These are phyloP conservation scores for Plectosphaerella plurivora DNA, from an alignment of 2,329 filamentous ascomycete genomes.

Conservation along the genomic window DNA sequence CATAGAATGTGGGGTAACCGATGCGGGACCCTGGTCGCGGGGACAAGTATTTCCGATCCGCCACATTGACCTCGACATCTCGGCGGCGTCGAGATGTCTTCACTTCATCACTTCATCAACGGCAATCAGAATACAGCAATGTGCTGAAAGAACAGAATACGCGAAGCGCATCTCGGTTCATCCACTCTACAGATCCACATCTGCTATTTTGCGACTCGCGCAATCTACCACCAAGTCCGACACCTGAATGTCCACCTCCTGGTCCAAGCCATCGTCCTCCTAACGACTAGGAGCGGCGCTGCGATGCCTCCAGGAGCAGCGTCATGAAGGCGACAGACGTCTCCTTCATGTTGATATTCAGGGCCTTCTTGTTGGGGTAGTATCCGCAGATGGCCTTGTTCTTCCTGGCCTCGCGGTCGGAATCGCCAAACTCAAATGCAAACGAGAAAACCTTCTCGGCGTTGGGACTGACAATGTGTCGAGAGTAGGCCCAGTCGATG, in stretches of 20 bases:
- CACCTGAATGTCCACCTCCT: no score
- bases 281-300: background rate
- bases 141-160: no score
- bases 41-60: no score
- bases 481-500: conserved; percentile 40
- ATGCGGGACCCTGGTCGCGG: background rate
- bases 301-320: conserved; percentile 19
- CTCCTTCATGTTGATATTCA: conserved; percentile 36
- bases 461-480: conserved; percentile 29
- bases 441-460: conserved; percentile 34
- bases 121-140: no score
- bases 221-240: no score
- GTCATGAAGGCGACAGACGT: conserved; percentile 43
- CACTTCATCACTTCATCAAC: no score
- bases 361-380: conserved; percentile 37
- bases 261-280: background rate
- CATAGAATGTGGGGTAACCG: background rate
- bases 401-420: conserved; percentile 14
- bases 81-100: no score
- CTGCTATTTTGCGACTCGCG: no score
- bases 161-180: no score
- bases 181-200: no score
- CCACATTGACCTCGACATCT: no score
- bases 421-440: conserved; percentile 41
- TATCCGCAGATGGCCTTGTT: conserved; percentile 23